Conservation (phyloP, 2,329 filamentous ascomycete species). For the Aspergillus carbonarius region DNA sequence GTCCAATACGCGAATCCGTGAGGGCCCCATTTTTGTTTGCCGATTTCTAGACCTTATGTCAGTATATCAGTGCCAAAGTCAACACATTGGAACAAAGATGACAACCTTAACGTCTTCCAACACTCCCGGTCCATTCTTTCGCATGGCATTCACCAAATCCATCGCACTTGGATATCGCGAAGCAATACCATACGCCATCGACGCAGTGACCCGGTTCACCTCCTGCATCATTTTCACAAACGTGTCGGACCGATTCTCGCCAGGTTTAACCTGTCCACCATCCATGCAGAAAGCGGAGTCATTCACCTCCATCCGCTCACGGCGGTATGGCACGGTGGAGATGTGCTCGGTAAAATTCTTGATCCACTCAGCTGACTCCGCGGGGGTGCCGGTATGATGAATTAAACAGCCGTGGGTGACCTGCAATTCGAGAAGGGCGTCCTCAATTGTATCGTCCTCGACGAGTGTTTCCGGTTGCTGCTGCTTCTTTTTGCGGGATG, state of each 20-base stretch:
- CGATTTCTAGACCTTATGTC: slow-evolving; percentile 40
- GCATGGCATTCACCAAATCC: slow-evolving; percentile 60
- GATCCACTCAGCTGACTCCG: slow-evolving; percentile 73
- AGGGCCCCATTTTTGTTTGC: slow-evolving; percentile 48
- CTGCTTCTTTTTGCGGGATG: slow-evolving; percentile 28
- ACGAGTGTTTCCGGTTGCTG: slow-evolving; percentile 52
- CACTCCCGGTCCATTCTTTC: slow-evolving; percentile 57
- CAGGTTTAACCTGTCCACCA: slow-evolving; percentile 69
- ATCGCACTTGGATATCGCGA: slow-evolving; percentile 60
- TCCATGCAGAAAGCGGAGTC: slow-evolving; percentile 72
- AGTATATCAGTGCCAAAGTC: background rate
- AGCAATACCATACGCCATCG: slow-evolving; percentile 69
- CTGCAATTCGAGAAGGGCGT: slow-evolving; percentile 69
- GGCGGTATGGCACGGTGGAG: slow-evolving; percentile 70
- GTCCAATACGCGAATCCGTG: slow-evolving; percentile 48
- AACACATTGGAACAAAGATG: background rate
- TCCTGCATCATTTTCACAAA: slow-evolving; percentile 76
- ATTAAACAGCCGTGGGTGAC: slow-evolving; percentile 65
- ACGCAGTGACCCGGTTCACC: slow-evolving; percentile 67
- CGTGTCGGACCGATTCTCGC: slow-evolving; percentile 64
- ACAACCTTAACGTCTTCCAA: slow-evolving; percentile 59
- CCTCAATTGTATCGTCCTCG: slow-evolving; percentile 68
- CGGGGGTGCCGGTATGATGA: slow-evolving; percentile 62
- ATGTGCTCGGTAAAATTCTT: slow-evolving; percentile 74
- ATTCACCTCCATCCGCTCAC: slow-evolving; percentile 48